Evolutionary conservation across 306 rosid species (phyloP).

Genomic region (Pyrus bretschneideri): DNA sequence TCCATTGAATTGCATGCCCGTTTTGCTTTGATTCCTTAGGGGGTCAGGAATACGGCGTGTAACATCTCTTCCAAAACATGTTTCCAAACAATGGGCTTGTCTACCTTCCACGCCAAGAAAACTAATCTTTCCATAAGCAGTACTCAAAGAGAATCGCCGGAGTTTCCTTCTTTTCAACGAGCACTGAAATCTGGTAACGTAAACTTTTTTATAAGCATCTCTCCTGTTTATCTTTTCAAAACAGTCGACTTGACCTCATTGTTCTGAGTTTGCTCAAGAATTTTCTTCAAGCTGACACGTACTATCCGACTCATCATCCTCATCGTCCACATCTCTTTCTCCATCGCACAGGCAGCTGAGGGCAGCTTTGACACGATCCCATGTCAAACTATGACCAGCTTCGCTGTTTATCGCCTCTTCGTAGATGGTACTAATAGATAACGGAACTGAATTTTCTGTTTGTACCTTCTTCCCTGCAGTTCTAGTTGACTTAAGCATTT

Average conservation of each 20-base stretch:
- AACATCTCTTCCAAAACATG: conserved; percentile 79
- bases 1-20: no score
- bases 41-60: conserved; percentile 34
- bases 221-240: conserved; percentile 66
- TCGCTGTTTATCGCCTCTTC: conserved; percentile 70
- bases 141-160: conserved; percentile 60
- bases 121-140: conserved; percentile 73
- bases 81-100: conserved; percentile 51
- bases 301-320: conserved; percentile 40
- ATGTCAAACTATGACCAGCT: conserved; percentile 54
- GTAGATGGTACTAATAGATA: conserved; percentile 45
- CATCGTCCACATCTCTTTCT: neutral
- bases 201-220: conserved; percentile 73
- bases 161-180: conserved; percentile 24
- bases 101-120: conserved; percentile 63
- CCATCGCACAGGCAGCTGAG: conserved; percentile 52
- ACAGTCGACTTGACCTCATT: conserved; percentile 93
- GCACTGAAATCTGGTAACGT: conserved; percentile 19
- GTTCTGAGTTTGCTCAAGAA: conserved; percentile 55
- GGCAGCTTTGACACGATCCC: conserved; percentile 56
- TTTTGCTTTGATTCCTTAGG: no score
- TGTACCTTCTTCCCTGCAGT: conserved; percentile 48
- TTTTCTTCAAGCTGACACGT: conserved; percentile 68
- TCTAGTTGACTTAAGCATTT: conserved; percentile 61
- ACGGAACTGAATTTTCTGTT: conserved; percentile 57